A percentile compares a stretch with the other conserved stretches of the same genome.
These are phyloP conservation scores for Rhizopogon vesiculosus DNA, from an alignment of 768 basidiomycete species.

Conservation along the genomic window DNA sequence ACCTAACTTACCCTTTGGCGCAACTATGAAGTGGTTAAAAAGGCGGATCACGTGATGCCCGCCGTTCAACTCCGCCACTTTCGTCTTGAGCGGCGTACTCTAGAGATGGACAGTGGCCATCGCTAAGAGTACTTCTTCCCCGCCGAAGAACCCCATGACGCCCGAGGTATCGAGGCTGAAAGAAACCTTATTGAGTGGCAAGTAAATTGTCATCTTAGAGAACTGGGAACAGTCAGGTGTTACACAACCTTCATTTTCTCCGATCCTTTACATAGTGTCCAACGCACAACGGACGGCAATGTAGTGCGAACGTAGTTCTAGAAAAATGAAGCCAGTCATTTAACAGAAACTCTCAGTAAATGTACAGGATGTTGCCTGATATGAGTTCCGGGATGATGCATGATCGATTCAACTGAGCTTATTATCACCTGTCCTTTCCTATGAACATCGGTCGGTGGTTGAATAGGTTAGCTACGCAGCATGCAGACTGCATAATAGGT, in stretches of 20 bases:
- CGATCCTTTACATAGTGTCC: not conserved
- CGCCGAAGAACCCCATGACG: conserved; percentile 32
- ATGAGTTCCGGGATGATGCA: too few species aligned
- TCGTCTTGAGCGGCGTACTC: too few species aligned
- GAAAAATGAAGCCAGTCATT: not conserved
- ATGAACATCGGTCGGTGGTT: too few species aligned
- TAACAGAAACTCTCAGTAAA: not conserved
- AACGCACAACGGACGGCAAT: not conserved
- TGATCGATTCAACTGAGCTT: too few species aligned
- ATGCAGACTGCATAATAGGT: too few species aligned
- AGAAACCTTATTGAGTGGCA: conserved; percentile 5
- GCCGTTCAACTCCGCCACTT: too few species aligned
- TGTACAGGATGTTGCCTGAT: not conserved
- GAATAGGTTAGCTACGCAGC: too few species aligned
- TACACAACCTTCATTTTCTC: not conserved
- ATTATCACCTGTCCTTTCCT: too few species aligned
- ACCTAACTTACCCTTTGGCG: too few species aligned
- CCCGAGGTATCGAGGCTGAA: conserved; percentile 26
- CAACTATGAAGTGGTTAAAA: too few species aligned
- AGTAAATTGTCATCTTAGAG: not conserved
- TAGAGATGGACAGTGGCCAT: conserved; percentile 32
- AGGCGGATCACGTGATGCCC: too few species aligned
- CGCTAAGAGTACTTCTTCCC: conserved; percentile 32
- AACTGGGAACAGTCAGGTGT: not conserved
- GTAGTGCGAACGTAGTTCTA: too few species aligned